phyloP scores from a whole-genome alignment of 495 filamentous ascomycete genomes.

The Neurospora tetraspora region DNA sequence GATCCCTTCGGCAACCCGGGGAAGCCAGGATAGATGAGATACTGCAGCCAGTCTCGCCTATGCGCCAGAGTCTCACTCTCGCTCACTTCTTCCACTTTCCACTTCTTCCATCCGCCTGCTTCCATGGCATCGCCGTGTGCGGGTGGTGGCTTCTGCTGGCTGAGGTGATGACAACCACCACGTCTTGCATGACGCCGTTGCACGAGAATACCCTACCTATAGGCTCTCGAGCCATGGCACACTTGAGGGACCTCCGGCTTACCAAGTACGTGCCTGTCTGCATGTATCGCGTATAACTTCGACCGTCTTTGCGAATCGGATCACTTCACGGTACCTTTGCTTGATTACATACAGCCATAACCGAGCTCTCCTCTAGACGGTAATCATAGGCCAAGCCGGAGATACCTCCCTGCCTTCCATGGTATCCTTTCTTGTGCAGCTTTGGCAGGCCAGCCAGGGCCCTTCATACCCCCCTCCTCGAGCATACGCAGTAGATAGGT shows the following conservation, averaged over 20 bases:
- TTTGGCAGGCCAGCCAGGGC: not conserved
- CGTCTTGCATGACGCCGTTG: not conserved
- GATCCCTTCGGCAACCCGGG: not conserved
- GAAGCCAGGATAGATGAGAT: not conserved
- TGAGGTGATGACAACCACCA: not conserved
- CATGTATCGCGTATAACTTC: not conserved
- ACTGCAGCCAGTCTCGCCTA: not conserved
- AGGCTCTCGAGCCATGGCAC: not conserved
- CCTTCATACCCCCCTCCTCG: not conserved
- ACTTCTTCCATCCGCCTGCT: not conserved
- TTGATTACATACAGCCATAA: not conserved
- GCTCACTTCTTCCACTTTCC: not conserved
- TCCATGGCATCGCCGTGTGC: not conserved
- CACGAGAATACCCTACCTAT: not conserved
- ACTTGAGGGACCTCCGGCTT: not conserved
- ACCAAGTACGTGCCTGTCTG: not conserved
- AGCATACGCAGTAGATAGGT: not conserved
- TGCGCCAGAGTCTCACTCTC: not conserved
- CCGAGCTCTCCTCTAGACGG: not conserved
- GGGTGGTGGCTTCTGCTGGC: not conserved
- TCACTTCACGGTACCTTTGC: no score
- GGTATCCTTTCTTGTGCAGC: not conserved
- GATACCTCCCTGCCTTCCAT: not conserved
- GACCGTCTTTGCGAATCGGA: not conserved
- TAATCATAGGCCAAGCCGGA: not conserved